Evolutionary conservation across 495 filamentous ascomycete genomes (phyloP).

Genomic region (Penicillium manginii): DNA sequence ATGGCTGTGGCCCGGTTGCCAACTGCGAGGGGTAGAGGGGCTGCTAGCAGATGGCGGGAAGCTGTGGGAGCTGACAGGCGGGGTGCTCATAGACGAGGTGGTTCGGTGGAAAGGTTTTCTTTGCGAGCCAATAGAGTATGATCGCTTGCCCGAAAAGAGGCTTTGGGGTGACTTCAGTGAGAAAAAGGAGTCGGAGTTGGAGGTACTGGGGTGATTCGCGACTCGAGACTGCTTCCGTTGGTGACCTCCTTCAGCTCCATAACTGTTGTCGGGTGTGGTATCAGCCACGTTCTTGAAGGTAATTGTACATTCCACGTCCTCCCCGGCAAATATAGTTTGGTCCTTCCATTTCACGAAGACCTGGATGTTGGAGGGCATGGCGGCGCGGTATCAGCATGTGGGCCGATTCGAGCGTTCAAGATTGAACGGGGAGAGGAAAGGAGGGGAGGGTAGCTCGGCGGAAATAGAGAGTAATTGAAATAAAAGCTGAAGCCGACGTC

Average conservation of each 20-base stretch:
- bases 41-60: constrained; percentile 43
- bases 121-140: constrained; percentile 38
- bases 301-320: constrained; percentile 91
- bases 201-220: constrained; percentile 40
- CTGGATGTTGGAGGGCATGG: constrained; percentile 71
- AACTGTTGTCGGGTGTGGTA: constrained; percentile 34
- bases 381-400: constrained; percentile 44
- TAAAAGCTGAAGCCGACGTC: constrained; percentile 22
- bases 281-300: constrained; percentile 89
- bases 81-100: constrained; percentile 50
- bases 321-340: constrained; percentile 90
- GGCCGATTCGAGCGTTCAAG: constrained; percentile 15
- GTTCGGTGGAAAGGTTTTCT: constrained; percentile 44
- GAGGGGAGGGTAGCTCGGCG: constrained; percentile 18
- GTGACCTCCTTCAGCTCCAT: constrained; percentile 35
- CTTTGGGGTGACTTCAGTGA: constrained; percentile 44
- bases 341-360: constrained; percentile 95
- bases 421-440: constrained; percentile 1
- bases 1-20: constrained; percentile 54
- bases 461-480: constrained; percentile 10
- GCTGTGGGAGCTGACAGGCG: constrained; percentile 48
- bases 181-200: constrained; percentile 47
- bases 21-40: constrained; percentile 44
- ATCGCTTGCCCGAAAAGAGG: constrained; percentile 47
- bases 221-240: constrained; percentile 52